phyloP scores from a whole-genome alignment of 106 monocot genomes.

The Acorus gramineus region DNA sequence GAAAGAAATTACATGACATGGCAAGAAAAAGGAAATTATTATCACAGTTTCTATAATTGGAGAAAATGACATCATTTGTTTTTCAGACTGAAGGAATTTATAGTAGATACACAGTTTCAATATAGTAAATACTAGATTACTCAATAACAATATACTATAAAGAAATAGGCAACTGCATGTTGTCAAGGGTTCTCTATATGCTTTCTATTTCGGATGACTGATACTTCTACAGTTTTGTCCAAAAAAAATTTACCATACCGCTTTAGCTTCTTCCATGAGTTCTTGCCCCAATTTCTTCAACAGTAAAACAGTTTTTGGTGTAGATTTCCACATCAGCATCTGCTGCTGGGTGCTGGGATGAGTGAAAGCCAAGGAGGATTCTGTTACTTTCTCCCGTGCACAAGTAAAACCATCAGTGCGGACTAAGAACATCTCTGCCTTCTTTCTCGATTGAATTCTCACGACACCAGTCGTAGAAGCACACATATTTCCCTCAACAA shows the following conservation, averaged over 20 bases:
- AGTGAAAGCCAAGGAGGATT: slow-evolving; percentile 96
- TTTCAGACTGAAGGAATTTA: no score
- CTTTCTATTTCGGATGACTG: no score
- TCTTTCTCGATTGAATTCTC: slow-evolving; percentile 89
- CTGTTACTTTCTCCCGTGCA: slow-evolving; percentile 91
- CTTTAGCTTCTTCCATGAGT: slow-evolving; percentile 97
- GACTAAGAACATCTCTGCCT: slow-evolving; percentile 97
- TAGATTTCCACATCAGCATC: slow-evolving; percentile 99
- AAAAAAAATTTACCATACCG: slow-evolving; percentile 27
- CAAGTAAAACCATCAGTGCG: slow-evolving; percentile 97
- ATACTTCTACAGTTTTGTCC: no score
- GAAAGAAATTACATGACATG: no score
- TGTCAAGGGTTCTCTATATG: no score
- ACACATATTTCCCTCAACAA: slow-evolving; percentile 72
- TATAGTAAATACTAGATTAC: no score
- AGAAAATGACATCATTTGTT: no score
- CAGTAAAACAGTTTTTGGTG: slow-evolving; percentile 87
- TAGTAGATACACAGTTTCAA: no score
- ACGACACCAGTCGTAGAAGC: slow-evolving; percentile 92
- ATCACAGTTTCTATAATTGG: no score
- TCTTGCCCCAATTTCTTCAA: slow-evolving; percentile 82
- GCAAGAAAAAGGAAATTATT: no score
- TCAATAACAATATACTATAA: no score
- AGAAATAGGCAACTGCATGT: no score
- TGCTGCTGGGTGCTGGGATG: slow-evolving; percentile 99